phyloP scores from a whole-genome alignment of 257 asterid genomes.

The Buddleja alternifolia region DNA sequence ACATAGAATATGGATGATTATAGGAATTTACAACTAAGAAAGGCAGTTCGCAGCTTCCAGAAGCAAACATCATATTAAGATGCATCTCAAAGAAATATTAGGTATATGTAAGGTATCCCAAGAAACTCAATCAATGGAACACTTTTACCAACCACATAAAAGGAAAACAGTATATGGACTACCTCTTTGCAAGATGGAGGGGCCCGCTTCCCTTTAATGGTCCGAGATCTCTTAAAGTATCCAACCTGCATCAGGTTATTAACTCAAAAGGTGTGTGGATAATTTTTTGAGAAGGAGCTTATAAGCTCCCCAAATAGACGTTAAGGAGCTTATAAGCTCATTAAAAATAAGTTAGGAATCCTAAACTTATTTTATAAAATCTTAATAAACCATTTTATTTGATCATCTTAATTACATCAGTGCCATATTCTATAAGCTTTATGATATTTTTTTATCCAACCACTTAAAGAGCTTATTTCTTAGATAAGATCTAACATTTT shows the following conservation, averaged over 20 bases:
- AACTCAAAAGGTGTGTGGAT: background rate
- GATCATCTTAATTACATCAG: too few species aligned
- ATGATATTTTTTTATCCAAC: too few species aligned
- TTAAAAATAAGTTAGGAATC: too few species aligned
- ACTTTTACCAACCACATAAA: slow-evolving; percentile 11
- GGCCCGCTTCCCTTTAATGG: slow-evolving; percentile 76
- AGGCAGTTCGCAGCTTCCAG: background rate
- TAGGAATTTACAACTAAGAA: background rate
- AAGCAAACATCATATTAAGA: background rate
- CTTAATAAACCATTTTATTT: too few species aligned
- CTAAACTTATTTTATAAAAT: too few species aligned
- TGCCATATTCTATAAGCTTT: too few species aligned
- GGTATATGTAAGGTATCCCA: background rate
- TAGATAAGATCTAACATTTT: too few species aligned
- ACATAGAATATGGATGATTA: background rate
- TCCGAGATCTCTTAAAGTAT: slow-evolving; percentile 79
- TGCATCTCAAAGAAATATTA: background rate
- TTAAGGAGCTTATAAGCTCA: too few species aligned
- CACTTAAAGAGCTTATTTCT: too few species aligned
- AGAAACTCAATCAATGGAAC: background rate
- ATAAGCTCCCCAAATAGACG: too few species aligned
- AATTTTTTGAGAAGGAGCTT: too few species aligned
- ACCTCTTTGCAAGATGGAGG: slow-evolving; percentile 95
- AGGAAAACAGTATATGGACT: background rate
- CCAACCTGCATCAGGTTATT: slow-evolving; percentile 71